Conservation (phyloP, 805 yeast genomes). For the Candida chauliodis region DNA sequence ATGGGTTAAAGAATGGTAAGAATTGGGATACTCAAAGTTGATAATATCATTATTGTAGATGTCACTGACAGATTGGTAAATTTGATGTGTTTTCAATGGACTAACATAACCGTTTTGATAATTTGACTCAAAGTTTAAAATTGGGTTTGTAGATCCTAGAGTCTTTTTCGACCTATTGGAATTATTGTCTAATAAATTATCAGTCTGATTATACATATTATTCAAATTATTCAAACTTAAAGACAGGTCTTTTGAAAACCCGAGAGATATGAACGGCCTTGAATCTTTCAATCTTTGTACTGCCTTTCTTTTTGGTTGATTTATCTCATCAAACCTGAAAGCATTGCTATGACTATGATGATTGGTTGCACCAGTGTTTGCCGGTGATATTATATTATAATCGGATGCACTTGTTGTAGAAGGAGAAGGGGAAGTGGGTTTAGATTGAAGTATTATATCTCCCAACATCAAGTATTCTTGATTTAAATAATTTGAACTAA, state of each 20-base stretch:
- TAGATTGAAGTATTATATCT: slow-evolving; percentile 42
- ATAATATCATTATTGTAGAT: slow-evolving; percentile 44
- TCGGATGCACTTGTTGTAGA: slow-evolving; percentile 25
- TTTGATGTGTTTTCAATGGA: slow-evolving; percentile 54
- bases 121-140: slow-evolving; percentile 7
- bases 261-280: slow-evolving; percentile 41
- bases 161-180: neutral
- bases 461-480: slow-evolving; percentile 51
- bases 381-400: slow-evolving; percentile 7
- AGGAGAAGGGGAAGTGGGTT: slow-evolving; percentile 38
- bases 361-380: neutral
- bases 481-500: slow-evolving; percentile 45
- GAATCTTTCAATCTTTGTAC: slow-evolving; percentile 20
- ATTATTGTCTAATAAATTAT: slow-evolving; percentile 10
- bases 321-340: slow-evolving; percentile 6
- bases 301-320: slow-evolving; percentile 6
- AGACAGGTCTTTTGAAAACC: slow-evolving; percentile 17
- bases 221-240: slow-evolving; percentile 8
- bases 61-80: slow-evolving; percentile 50
- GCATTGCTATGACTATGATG: neutral
- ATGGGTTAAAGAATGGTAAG: slow-evolving; percentile 56
- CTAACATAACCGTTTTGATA: slow-evolving; percentile 43
- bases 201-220: slow-evolving; percentile 10
- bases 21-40: slow-evolving; percentile 60
- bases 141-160: slow-evolving; percentile 8